Conservation (phyloP, 2,329 filamentous ascomycete species). For the Colletotrichum karsti region DNA sequence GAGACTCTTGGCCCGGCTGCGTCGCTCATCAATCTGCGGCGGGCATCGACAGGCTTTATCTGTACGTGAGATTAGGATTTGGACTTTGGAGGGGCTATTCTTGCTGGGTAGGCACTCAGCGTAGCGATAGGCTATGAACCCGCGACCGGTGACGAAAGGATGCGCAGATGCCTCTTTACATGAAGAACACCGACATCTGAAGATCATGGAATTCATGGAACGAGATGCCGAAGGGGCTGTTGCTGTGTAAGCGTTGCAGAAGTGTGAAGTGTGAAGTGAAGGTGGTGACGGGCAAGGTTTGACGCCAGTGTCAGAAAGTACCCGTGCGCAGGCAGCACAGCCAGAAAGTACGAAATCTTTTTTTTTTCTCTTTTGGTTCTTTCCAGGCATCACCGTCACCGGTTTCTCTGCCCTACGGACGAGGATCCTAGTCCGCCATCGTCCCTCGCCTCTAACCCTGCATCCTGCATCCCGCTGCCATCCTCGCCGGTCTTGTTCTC, state of each 20-base stretch:
- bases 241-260: too few species aligned
- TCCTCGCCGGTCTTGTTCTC: neutral
- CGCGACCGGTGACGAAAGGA: neutral
- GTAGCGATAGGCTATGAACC: neutral
- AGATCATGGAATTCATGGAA: neutral
- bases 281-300: constrained; percentile 6
- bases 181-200: neutral
- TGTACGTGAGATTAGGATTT: neutral
- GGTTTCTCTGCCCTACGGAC: constrained; percentile 6
- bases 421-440: constrained; percentile 1
- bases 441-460: neutral
- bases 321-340: constrained; percentile 20
- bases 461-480: neutral
- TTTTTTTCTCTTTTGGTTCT: neutral
- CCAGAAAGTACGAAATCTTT: constrained; percentile 1
- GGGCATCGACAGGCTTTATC: neutral
- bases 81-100: neutral
- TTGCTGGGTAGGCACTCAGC: neutral
- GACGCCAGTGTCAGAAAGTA: constrained; percentile 28
- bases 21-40: constrained; percentile 4
- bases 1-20: constrained; percentile 10
- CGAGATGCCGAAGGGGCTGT: neutral
- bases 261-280: too few species aligned
- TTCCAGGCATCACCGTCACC: neutral
- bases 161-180: neutral